These are phyloP conservation scores for Cucurbita moschata DNA, from an alignment of 306 rosid genomes.

Conservation along the genomic window DNA sequence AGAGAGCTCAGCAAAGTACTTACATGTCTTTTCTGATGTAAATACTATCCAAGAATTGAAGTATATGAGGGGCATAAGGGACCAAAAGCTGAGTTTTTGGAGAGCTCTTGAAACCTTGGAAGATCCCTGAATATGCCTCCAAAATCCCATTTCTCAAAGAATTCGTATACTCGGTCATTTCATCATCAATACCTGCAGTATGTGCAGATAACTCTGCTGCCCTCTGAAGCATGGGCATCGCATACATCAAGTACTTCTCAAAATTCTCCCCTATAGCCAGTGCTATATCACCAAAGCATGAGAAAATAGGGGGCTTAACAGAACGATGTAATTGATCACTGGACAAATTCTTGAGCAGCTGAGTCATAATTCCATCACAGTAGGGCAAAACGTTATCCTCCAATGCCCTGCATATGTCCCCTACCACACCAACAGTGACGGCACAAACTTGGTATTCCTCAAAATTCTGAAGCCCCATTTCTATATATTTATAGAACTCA, in stretches of 20 bases:
- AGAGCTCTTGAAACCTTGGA: slow-evolving; percentile 82
- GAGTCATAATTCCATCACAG: slow-evolving; percentile 89
- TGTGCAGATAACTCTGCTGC: slow-evolving; percentile 73
- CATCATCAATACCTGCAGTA: slow-evolving; percentile 61
- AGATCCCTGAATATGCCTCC: slow-evolving; percentile 90
- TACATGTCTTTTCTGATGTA: slow-evolving; percentile 81
- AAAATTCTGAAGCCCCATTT: slow-evolving; percentile 81
- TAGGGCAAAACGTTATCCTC: slow-evolving; percentile 77
- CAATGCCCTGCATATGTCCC: slow-evolving; percentile 80
- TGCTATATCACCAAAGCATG: slow-evolving; percentile 86
- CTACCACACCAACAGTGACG: slow-evolving; percentile 90
- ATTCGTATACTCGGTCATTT: slow-evolving; percentile 68
- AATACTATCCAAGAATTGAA: slow-evolving; percentile 82
- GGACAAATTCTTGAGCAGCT: slow-evolving; percentile 70
- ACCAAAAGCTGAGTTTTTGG: slow-evolving; percentile 67
- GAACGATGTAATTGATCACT: slow-evolving; percentile 82
- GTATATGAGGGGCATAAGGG: slow-evolving; percentile 74
- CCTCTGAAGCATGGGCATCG: slow-evolving; percentile 80
- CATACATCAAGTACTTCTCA: slow-evolving; percentile 71
- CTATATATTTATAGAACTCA: slow-evolving; percentile 63
- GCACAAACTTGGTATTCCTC: slow-evolving; percentile 92
- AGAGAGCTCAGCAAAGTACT: slow-evolving; percentile 12
- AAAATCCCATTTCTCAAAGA: slow-evolving; percentile 81
- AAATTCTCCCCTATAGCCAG: slow-evolving; percentile 81
- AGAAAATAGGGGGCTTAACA: slow-evolving; percentile 79